These are phyloP conservation scores for Apocynum venetum DNA, from an alignment of 257 asterid species.

Conservation along the genomic window DNA sequence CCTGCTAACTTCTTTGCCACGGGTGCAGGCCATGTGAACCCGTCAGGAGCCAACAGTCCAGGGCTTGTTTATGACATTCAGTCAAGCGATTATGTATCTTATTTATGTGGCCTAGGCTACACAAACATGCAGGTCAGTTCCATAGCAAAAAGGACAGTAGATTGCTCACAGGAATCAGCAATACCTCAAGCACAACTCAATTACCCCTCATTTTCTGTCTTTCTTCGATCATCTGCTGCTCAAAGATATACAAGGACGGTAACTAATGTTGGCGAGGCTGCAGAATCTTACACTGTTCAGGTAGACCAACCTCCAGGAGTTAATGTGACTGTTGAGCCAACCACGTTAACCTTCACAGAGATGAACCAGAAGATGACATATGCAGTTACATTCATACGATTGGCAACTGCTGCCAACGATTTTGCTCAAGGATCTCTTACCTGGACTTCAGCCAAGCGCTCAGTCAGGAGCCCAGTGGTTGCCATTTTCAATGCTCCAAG, in stretches of 20 bases:
- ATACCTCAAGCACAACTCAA: constrained; percentile 17
- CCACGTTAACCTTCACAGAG: not conserved
- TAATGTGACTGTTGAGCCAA: constrained; percentile 6
- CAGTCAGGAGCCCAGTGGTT: constrained; percentile 12
- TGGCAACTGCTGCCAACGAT: not conserved
- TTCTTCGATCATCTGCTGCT: not conserved
- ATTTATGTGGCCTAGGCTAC: constrained; percentile 18
- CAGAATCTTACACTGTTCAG: constrained; percentile 7
- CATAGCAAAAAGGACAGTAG: not conserved
- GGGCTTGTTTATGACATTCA: constrained; percentile 17
- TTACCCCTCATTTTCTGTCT: constrained; percentile 17
- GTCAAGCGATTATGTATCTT: constrained; percentile 12
- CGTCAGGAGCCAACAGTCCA: constrained; percentile 16
- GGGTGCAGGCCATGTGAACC: constrained; percentile 23
- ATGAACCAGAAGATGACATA: constrained; percentile 14
- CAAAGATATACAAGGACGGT: constrained; percentile 11
- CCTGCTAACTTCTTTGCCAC: constrained; percentile 15
- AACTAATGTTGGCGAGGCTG: constrained; percentile 18
- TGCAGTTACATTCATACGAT: constrained; percentile 10
- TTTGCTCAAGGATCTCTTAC: constrained; percentile 13
- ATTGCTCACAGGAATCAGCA: constrained; percentile 2
- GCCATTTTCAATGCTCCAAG: not conserved
- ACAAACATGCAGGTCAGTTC: constrained; percentile 11
- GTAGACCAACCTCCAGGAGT: constrained; percentile 14
- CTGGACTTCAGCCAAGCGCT: constrained; percentile 15